Percentiles rank a stretch among this genome's conserved stretches.
Evolutionary conservation across 495 filamentous ascomycete species (phyloP).

Genomic region (Schizothecium vesticola): DNA sequence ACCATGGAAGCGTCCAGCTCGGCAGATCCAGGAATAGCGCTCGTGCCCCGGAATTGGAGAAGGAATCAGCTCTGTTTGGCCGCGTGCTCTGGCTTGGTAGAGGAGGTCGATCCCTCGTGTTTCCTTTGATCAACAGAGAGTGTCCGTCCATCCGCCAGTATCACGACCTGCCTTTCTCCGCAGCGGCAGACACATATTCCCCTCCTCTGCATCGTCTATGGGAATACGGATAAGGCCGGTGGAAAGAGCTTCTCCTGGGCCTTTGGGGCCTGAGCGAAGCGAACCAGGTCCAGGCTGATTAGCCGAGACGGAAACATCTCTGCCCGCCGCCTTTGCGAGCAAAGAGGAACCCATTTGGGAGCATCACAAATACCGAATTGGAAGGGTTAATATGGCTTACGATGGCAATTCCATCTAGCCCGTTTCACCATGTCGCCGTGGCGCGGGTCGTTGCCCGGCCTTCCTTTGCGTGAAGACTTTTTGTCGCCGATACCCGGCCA

Average conservation of each 20-base stretch:
- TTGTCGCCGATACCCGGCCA: conserved; percentile 4
- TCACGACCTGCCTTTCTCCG: not conserved
- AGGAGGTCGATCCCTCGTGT: not conserved
- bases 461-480: not conserved
- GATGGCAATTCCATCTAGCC: not conserved
- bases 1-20: conserved; percentile 7
- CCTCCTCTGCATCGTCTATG: conserved; percentile 3
- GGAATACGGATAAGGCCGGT: not conserved
- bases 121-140: not conserved
- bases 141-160: not conserved
- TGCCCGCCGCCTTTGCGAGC: not conserved
- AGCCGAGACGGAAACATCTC: conserved; percentile 8
- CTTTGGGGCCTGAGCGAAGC: conserved; percentile 11
- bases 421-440: not conserved
- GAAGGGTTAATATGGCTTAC: conserved; percentile 5
- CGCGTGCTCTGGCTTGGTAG: not conserved
- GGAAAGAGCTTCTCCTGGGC: conserved; percentile 1
- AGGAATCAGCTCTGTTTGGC: not conserved
- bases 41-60: not conserved
- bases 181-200: not conserved
- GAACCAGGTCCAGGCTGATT: not conserved
- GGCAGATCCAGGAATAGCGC: conserved; percentile 15
- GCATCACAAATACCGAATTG: conserved; percentile 1
- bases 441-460: conserved; percentile 10
- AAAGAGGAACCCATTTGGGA: not conserved